Evolutionary conservation across 192 early-diverging fungal species (phyloP).

Genomic region (Phlyctochytrium arcticum): DNA sequence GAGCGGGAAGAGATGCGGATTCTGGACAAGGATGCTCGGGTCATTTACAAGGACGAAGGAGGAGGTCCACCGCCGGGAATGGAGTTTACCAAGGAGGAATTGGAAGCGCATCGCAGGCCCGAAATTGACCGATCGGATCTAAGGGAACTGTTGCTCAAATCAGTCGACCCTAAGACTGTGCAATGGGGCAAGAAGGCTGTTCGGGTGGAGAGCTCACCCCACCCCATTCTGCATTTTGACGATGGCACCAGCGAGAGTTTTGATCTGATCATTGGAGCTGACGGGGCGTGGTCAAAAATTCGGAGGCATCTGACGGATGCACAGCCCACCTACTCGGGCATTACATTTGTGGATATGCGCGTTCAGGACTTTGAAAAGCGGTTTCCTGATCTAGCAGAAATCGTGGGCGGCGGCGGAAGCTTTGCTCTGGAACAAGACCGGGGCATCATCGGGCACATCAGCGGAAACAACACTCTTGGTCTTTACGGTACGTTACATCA

Average conservation of each 20-base stretch:
- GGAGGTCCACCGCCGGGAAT: neutral
- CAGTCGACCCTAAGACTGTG: constrained; percentile 30
- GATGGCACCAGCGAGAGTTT: constrained; percentile 16
- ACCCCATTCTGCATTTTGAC: constrained; percentile 18
- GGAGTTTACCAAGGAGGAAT: constrained; percentile 2
- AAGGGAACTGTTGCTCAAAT: constrained; percentile 38
- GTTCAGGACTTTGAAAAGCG: constrained; percentile 30
- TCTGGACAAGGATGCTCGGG: constrained; percentile 26
- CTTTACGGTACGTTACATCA: constrained; percentile 4
- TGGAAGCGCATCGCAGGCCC: too few species aligned
- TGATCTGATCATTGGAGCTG: constrained; percentile 49
- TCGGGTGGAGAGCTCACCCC: neutral
- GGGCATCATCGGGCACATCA: constrained; percentile 31
- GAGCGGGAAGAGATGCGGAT: constrained; percentile 38
- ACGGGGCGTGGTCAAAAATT: constrained; percentile 55
- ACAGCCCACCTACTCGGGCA: constrained; percentile 42
- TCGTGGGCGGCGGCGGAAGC: constrained; percentile 37
- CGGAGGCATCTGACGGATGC: constrained; percentile 29
- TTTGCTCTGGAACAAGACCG: constrained; percentile 29
- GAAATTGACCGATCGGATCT: constrained; percentile 49
- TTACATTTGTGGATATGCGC: constrained; percentile 35
- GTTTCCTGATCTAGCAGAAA: constrained; percentile 14
- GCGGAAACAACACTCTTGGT: neutral
- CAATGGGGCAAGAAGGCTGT: constrained; percentile 26
- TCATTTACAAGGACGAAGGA: constrained; percentile 20